Base-by-base conservation (phyloP, 2,329 filamentous ascomycete genomes). In the Drechslera avenae region DNA sequence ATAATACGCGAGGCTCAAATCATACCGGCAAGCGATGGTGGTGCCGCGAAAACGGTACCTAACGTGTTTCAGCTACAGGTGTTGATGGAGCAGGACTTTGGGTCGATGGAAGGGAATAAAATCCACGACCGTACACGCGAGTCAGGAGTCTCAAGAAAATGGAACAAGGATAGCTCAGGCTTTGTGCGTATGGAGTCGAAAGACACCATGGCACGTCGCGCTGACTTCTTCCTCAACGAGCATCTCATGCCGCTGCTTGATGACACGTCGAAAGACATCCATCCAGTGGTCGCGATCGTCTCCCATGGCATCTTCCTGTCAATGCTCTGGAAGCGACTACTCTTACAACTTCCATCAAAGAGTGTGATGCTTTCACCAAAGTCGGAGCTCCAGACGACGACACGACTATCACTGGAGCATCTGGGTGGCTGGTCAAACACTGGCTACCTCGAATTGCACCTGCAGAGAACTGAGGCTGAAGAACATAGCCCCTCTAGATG, bases 291-390 rank as follows among this genome's bases (percentile, higher is more conserved):
- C 10, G 86, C 85, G 1, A 75, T 96, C 12, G 88, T 96, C 3
- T 88, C 91, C 2, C 92, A 97, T 65, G 91, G 92, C 13, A 86
- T 96, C 54, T 85, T 96, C 33, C 81, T 96, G 2, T 84, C 84
- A 2, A 80, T 84, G 26, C 73, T 96, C 0, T 86, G 88, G 80
- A 80, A 81, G 47, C 78, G 81, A 10, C 70, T 96, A 12, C 75
- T 87, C 6, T 73, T 76, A 10, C 79, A 83, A 3, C 81, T 90
- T 51, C 73, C 76, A 2, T 64, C 72, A 10, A 72, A 72, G 39
- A 79, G 74, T 55, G 72, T 85, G 5, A 63, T 66, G 1, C 60
- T 84, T 19, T 72, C 71, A 4, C 65, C 77, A 10, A 75, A 77
- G 26, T 65, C 77, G 10, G 75, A 77, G 26, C 67, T 81, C 5